Percentiles rank a stretch among this genome's conserved stretches.
These are phyloP conservation scores for Saccharomyces hybrid DNA, from an alignment of 1,139 yeast species.

Conservation along the genomic window DNA sequence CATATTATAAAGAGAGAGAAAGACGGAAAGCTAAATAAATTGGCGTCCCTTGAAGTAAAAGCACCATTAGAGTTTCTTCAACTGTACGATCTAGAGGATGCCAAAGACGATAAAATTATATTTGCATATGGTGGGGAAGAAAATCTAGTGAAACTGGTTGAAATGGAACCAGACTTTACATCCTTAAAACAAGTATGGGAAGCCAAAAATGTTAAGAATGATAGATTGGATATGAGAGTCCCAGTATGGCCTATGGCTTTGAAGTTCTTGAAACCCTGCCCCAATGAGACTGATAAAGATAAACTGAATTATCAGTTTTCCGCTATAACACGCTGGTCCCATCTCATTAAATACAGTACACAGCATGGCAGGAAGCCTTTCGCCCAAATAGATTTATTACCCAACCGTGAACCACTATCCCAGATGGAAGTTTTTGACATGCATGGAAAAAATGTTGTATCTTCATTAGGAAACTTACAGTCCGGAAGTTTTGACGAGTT, in stretches of 20 bases:
- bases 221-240: constrained; percentile 53
- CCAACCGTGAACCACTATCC: constrained; percentile 29
- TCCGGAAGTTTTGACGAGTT: constrained; percentile 13
- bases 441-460: constrained; percentile 2
- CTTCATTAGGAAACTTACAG: constrained; percentile 20
- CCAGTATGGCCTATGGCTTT: constrained; percentile 48
- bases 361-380: constrained; percentile 53
- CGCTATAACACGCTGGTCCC: constrained; percentile 45
- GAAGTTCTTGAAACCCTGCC: constrained; percentile 35
- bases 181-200: constrained; percentile 37
- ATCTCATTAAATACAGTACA: constrained; percentile 52
- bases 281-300: constrained; percentile 24
- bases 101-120: constrained; percentile 31
- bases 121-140: constrained; percentile 74
- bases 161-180: constrained; percentile 30
- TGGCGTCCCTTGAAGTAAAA: constrained; percentile 23
- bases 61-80: constrained; percentile 41
- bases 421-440: constrained; percentile 14
- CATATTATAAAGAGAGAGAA: constrained; percentile 34
- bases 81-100: constrained; percentile 39
- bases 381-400: constrained; percentile 30
- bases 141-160: constrained; percentile 49
- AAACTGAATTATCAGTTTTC: constrained; percentile 37
- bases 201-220: constrained; percentile 61
- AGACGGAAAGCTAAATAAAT: constrained; percentile 11